These are phyloP conservation scores for Trichoderma asperellum DNA, from an alignment of 2,329 filamentous ascomycete species.

Conservation along the genomic window DNA sequence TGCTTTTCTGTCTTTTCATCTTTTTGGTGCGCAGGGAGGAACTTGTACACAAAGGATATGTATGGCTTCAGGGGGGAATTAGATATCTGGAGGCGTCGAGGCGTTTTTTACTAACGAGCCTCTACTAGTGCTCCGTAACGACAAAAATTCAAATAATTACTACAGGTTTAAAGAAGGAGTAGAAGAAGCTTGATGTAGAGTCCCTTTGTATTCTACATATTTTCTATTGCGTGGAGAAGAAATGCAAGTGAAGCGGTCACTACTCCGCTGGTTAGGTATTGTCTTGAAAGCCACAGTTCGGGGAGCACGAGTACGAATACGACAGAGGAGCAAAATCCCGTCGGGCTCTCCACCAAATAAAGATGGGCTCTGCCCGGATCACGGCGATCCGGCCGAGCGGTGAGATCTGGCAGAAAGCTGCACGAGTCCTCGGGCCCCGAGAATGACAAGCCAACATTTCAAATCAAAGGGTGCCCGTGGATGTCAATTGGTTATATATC, in stretches of 20 bases:
- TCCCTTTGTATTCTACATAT: not conserved
- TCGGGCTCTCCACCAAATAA: slow-evolving; percentile 12
- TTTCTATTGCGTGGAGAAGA: not conserved
- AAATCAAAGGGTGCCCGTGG: not conserved
- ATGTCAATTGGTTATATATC: not conserved
- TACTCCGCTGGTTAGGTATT: not conserved
- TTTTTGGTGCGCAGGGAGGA: slow-evolving; percentile 55
- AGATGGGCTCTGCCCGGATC: slow-evolving; percentile 35
- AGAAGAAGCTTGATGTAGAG: not conserved
- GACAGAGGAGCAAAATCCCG: not conserved
- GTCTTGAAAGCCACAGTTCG: not conserved
- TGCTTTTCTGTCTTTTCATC: slow-evolving; percentile 38
- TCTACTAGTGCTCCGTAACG: slow-evolving; percentile 18
- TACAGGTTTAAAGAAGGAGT: not conserved
- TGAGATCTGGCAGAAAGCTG: slow-evolving; percentile 37
- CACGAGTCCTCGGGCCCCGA: slow-evolving; percentile 1
- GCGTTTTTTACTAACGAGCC: slow-evolving; percentile 18
- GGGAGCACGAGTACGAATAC: slow-evolving; percentile 22
- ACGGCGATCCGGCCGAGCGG: slow-evolving; percentile 36
- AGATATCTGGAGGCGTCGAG: slow-evolving; percentile 37
- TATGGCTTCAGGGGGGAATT: slow-evolving; percentile 45
- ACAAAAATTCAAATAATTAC: slow-evolving; percentile 2
- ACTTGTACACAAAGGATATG: slow-evolving; percentile 44
- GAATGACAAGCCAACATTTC: not conserved
- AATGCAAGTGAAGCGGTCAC: not conserved